Percentiles rank a stretch among this genome's conserved stretches.
phyloP scores from a whole-genome alignment of 1,139 yeast genomes.

The Geotrichum fermentans region DNA sequence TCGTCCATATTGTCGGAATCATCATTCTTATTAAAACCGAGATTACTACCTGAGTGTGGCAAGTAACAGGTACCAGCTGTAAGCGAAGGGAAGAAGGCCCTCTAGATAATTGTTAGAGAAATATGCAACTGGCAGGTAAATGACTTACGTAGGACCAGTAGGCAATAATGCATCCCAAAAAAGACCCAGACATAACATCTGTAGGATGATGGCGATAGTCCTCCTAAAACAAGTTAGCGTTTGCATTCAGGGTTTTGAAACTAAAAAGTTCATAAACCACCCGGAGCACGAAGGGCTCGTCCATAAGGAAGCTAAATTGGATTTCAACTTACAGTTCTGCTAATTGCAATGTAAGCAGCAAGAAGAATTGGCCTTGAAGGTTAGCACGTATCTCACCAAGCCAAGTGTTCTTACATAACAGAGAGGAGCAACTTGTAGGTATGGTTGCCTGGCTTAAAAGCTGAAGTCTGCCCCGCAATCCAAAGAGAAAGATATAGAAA shows the following conservation, averaged over 20 bases:
- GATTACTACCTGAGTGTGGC: neutral
- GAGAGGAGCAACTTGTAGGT: constrained; percentile 32
- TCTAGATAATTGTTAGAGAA: constrained; percentile 1
- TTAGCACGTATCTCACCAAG: neutral
- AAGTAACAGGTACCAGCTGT: neutral
- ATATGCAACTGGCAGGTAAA: neutral
- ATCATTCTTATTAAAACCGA: no score
- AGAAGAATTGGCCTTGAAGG: constrained; percentile 14
- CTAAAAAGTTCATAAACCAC: constrained; percentile 26
- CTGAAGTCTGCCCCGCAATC: constrained; percentile 54
- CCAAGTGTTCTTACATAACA: constrained; percentile 11
- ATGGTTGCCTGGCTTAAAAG: constrained; percentile 37
- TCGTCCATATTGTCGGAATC: no score
- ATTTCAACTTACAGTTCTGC: constrained; percentile 19
- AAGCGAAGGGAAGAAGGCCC: constrained; percentile 19
- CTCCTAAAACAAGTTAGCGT: constrained; percentile 33
- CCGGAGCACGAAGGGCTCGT: no score
- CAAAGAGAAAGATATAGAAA: constrained; percentile 59
- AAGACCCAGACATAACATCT: constrained; percentile 60
- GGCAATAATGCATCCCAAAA: constrained; percentile 49
- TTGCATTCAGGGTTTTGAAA: no score
- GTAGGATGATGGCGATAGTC: constrained; percentile 75
- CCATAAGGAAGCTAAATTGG: constrained; percentile 44
- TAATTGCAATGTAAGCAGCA: constrained; percentile 19
- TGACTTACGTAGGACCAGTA: constrained; percentile 41